Base-by-base conservation (phyloP, 345 rosid genomes). In the Raphanus raphanistrum region DNA sequence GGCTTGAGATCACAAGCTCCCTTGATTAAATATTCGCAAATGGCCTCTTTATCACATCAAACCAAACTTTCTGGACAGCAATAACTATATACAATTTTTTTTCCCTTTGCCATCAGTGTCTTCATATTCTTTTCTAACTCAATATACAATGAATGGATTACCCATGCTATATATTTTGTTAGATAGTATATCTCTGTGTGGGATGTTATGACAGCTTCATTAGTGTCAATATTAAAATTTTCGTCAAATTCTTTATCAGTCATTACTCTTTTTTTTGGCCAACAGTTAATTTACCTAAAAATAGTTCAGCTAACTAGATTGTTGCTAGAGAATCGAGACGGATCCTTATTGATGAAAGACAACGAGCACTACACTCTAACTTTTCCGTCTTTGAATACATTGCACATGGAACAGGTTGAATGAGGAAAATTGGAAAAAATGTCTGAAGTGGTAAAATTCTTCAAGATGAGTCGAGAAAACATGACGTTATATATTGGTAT, bases 1-100 rank as follows among this genome's bases (percentile, higher is more conserved):
- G 74, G 82, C 50, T 73, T 77, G 70, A 38, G 31, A 70, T 52
- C 70, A 69, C 58, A 76, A 59, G 74, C 66, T 77, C 64, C 74
- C 8, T 73, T 70, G 72, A 79, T 7, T 57, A 65, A 27, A 57
- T 68, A 77, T 65, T 45, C 80, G 10, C 80, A 67, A 61, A 29
- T 61, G 66, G 38, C 38, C 38, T 17, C 21, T 68, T 71, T 31
- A 74, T 61, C 75, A 60, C 68, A 59, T 73, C 62, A 63, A 74
- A 66, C 67, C 27, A 79, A 62, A 66, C 59, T 55, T 11, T 29
- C 74, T 29, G 76, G 81, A 65, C 72, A 65, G 2, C 54, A 65
- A 11, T 57, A 63, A 70, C 27, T 13, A 27, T 33, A 29, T 32
- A 58, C 66, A 58, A 29, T 28, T 25, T 35, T 12, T 57, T 58